Evolutionary conservation across 2,329 filamentous ascomycete species (phyloP).

Genomic region (Penicillium sumatraense): DNA sequence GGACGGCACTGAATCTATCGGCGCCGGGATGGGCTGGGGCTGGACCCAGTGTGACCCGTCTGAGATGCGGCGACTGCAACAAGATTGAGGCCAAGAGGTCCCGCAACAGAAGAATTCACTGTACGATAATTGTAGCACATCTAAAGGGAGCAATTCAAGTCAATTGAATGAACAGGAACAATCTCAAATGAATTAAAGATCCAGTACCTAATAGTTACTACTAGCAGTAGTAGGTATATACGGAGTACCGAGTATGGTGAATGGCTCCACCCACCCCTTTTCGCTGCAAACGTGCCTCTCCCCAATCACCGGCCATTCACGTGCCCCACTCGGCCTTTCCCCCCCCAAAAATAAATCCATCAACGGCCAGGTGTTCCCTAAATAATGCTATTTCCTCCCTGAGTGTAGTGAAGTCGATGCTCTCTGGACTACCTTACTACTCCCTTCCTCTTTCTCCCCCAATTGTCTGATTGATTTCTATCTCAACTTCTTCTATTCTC

Average conservation of each 20-base stretch:
- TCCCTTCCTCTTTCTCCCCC: slow-evolving; percentile 12
- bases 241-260: not conserved
- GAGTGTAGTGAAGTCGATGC: slow-evolving; percentile 8
- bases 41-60: slow-evolving; percentile 11
- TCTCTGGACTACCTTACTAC: slow-evolving; percentile 1
- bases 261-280: slow-evolving; percentile 22
- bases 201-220: no score
- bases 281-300: slow-evolving; percentile 30
- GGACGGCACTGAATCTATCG: slow-evolving; percentile 12
- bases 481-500: slow-evolving; percentile 7
- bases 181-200: not conserved
- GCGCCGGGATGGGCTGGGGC: slow-evolving; percentile 13
- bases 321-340: slow-evolving; percentile 23
- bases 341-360: slow-evolving; percentile 31
- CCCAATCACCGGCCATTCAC: slow-evolving; percentile 30
- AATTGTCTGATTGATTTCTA: slow-evolving; percentile 4
- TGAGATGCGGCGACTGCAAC: not conserved
- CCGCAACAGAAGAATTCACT: not conserved
- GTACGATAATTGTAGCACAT: not conserved
- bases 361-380: slow-evolving; percentile 37
- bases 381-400: slow-evolving; percentile 24
- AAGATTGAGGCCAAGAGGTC: no score
- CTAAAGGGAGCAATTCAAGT: not conserved
- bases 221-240: no score
- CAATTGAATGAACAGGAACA: not conserved